Evolutionary conservation across 2,329 filamentous ascomycete genomes (phyloP).

Genomic region (Xylariaceae sp.): DNA sequence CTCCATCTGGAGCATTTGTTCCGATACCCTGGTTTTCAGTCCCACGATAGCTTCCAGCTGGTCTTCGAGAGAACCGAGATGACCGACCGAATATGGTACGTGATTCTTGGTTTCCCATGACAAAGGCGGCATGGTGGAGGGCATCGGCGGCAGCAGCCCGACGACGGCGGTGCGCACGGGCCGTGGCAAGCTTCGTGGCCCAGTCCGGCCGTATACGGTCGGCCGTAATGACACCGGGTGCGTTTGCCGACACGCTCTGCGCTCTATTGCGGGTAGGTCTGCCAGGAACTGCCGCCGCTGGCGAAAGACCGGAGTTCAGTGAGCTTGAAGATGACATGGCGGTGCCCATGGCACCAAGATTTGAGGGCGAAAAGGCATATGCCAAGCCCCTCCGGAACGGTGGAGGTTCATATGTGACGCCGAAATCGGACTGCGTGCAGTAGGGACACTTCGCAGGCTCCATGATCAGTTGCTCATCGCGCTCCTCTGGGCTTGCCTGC

Average conservation of each 20-base stretch:
- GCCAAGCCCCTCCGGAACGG: slow-evolving; percentile 80
- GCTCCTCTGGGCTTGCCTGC: slow-evolving; percentile 44
- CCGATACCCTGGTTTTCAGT: slow-evolving; percentile 30
- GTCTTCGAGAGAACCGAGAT: slow-evolving; percentile 55
- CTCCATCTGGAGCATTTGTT: slow-evolving; percentile 25
- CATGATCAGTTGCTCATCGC: slow-evolving; percentile 69
- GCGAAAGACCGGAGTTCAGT: slow-evolving; percentile 56
- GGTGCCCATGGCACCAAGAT: slow-evolving; percentile 51
- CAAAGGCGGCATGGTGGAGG: slow-evolving; percentile 87
- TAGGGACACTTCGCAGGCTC: slow-evolving; percentile 92
- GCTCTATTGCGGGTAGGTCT: slow-evolving; percentile 44
- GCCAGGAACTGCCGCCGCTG: slow-evolving; percentile 35
- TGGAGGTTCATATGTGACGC: slow-evolving; percentile 89
- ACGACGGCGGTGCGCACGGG: slow-evolving; percentile 77
- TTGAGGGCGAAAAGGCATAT: slow-evolving; percentile 54
- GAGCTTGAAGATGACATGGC: slow-evolving; percentile 87
- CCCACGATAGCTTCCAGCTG: slow-evolving; percentile 37
- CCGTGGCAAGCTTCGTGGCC: slow-evolving; percentile 81
- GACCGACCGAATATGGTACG: slow-evolving; percentile 50
- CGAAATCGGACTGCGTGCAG: slow-evolving; percentile 91
- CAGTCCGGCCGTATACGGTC: slow-evolving; percentile 92
- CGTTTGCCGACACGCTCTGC: slow-evolving; percentile 71
- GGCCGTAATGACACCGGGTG: slow-evolving; percentile 83
- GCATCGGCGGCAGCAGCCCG: slow-evolving; percentile 90
- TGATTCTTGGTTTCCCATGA: slow-evolving; percentile 64